Evolutionary conservation across 805 yeast species (phyloP), one percentile per base, ranked within the genome.

Genomic region (Vanderwaltozyma tropicalis): DNA sequence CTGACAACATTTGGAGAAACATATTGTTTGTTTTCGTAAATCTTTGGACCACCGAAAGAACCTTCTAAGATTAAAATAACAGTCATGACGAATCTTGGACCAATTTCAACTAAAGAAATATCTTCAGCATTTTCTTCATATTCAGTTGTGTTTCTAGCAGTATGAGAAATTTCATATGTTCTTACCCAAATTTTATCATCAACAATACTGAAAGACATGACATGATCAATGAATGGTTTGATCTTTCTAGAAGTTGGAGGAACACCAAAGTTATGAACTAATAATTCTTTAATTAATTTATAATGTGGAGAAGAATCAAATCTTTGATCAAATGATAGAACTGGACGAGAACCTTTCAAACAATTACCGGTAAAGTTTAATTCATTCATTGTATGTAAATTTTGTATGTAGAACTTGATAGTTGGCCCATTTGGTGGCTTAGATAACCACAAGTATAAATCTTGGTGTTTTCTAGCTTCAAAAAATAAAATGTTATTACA

Each of bases 371-470:
- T 87, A 66, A 92, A 92, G 59, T 92, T 88, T 46, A 92, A 69
- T 63, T 92, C 98, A 55, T 88, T 95, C 69, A 87, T 76, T 25
- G 97, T 92, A 62, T 92, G 97, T 64, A 92, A 70, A 63, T 92
- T 92, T 64, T 89, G 96, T 42, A 92, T 73, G 58, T 81, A 92
- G 62, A 92, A 89, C 63, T 92, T 92, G 53, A 84, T 67, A 18
- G 96, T 89, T 42, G 98, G 98, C 1, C 98, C 98, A 59, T 92
- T 89, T 31, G 98, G 98, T 21, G 97, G 92, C 63, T 92, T 89
- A 25, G 96, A 76, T 46, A 92, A 61, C 95, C 96, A 92, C 61
- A 92, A 62, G 61, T 92, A 92, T 54, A 92, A 74, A 64, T 92
- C 98, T 62, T 78, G 83, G 64, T 89, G 96, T 63, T 92, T 92